A percentile compares a stretch with the other conserved stretches of the same genome.
Evolutionary conservation across 768 basidiomycete genomes (phyloP).

Genomic region (Phlegmacium glaucopus): DNA sequence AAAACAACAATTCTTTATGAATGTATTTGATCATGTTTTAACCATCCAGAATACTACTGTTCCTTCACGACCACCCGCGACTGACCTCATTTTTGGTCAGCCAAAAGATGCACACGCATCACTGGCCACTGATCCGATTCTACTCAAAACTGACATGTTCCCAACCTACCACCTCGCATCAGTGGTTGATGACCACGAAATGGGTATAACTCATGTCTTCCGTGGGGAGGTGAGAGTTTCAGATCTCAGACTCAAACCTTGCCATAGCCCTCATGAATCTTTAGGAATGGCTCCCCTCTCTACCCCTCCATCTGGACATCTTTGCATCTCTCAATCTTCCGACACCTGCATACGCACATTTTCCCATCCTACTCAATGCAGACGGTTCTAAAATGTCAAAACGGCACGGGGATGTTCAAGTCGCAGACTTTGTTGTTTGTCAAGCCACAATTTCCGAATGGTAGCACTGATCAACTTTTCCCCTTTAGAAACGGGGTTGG

Average conservation of each 20-base stretch:
- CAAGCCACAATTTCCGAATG: slow-evolving; percentile 12
- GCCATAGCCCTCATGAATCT: not conserved
- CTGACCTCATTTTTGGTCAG: slow-evolving; percentile 75
- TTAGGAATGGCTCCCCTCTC: slow-evolving; percentile 95
- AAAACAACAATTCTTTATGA: not conserved
- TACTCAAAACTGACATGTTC: slow-evolving; percentile 89
- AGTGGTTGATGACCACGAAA: slow-evolving; percentile 93
- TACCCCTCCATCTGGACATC: slow-evolving; percentile 87
- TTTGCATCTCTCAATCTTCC: slow-evolving; percentile 73
- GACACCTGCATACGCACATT: slow-evolving; percentile 84
- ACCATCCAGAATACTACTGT: slow-evolving; percentile 51
- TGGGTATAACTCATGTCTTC: slow-evolving; percentile 94
- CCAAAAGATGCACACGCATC: slow-evolving; percentile 75
- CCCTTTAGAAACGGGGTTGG: slow-evolving; percentile 72
- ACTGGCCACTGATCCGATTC: slow-evolving; percentile 82
- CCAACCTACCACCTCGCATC: slow-evolving; percentile 97
- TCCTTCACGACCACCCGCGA: slow-evolving; percentile 45
- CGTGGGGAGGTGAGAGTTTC: slow-evolving; percentile 73
- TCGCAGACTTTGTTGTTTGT: slow-evolving; percentile 79
- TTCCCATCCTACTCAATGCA: slow-evolving; percentile 85
- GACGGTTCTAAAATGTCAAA: slow-evolving; percentile 97
- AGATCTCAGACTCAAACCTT: not conserved
- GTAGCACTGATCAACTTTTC: not conserved
- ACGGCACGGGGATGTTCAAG: slow-evolving; percentile 84
- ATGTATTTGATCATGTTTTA: not conserved